Evolutionary conservation across 2,329 filamentous ascomycete species (phyloP), one percentile per base, ranked within the genome.

Genomic region (Lasiodiplodia sp.): DNA sequence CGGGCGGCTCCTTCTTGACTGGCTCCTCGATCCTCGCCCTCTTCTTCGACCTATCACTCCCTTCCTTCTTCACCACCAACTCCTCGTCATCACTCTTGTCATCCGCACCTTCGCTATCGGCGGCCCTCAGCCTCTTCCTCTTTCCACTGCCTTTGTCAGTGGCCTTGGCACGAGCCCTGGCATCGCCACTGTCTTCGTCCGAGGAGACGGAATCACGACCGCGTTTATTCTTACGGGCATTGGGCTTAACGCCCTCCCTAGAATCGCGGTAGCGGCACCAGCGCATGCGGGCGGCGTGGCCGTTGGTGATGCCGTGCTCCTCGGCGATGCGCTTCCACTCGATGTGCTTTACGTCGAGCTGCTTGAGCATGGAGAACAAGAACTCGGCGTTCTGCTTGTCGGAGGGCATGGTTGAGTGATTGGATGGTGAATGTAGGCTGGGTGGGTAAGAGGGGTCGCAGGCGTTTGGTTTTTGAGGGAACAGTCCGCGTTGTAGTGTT

Each of bases 261-360:
- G 86, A 83, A 67, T 83, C 80, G 69, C 80, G 83, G 76, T 87
- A 87, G 44, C 86, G 83, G 25, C 83, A 85, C 74, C 83, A 87
- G 34, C 86, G 82, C 86, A 87, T 87, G 49, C 86, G 83, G 16
- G 86, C 86, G 3, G 86, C 86, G 72, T 87, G 86, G 47, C 85
- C 86, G 66, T 87, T 87, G 44, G 83, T 84, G 66, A 87, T 86
- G 55, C 83, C 82, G 14, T 85, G 76, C 57, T 85, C 77, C 2
- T 75, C 75, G 16, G 86, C 85, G 18, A 87, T 84, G 49, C 79
- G 73, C 58, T 81, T 82, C 86, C 86, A 87, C 71, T 87, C 83
- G 70, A 87, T 81, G 84, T 81, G 79, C 75, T 85, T 86, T 38
- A 87, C 75, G 71, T 86, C 84, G 62, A 87, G 78, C 72, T 87